Evolutionary conservation across 768 basidiomycete species (phyloP).

Genomic region (Mycena vulgaris): DNA sequence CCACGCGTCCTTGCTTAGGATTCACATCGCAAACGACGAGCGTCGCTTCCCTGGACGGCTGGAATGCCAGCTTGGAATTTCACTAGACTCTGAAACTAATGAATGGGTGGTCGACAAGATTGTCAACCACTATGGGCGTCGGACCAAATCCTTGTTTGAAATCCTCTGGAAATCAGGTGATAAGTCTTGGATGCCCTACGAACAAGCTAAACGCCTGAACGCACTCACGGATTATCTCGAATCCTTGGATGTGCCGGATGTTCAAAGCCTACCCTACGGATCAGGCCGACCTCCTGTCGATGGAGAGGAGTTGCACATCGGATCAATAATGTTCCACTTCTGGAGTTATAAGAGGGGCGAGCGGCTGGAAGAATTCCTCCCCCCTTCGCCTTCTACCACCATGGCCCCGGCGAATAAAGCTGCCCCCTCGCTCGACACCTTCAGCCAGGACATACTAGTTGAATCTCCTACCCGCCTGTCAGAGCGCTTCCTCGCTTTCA

Average conservation of each 20-base stretch:
- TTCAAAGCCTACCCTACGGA: background rate
- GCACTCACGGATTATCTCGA: constrained; percentile 43
- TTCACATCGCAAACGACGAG: constrained; percentile 53
- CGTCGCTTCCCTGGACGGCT: background rate
- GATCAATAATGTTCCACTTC: background rate
- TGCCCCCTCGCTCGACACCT: too few relatives aligned
- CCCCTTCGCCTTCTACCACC: too few relatives aligned
- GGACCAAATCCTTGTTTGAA: constrained; percentile 40
- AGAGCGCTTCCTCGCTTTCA: too few relatives aligned
- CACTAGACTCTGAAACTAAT: background rate
- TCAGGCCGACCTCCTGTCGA: background rate
- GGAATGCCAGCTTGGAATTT: background rate
- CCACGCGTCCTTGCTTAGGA: constrained; percentile 49
- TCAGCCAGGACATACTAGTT: too few relatives aligned
- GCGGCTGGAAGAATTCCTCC: too few relatives aligned
- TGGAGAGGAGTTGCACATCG: background rate
- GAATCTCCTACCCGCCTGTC: too few relatives aligned
- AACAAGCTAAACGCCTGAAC: constrained; percentile 39
- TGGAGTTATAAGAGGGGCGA: too few relatives aligned
- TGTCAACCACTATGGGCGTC: constrained; percentile 40
- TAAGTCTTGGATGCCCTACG: constrained; percentile 49
- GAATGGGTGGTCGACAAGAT: constrained; percentile 47
- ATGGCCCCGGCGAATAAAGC: too few relatives aligned
- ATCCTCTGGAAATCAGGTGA: constrained; percentile 50
- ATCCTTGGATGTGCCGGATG: background rate